Conservation (phyloP, 176 grass and related monocot genomes). For the Zoysia japonica region DNA sequence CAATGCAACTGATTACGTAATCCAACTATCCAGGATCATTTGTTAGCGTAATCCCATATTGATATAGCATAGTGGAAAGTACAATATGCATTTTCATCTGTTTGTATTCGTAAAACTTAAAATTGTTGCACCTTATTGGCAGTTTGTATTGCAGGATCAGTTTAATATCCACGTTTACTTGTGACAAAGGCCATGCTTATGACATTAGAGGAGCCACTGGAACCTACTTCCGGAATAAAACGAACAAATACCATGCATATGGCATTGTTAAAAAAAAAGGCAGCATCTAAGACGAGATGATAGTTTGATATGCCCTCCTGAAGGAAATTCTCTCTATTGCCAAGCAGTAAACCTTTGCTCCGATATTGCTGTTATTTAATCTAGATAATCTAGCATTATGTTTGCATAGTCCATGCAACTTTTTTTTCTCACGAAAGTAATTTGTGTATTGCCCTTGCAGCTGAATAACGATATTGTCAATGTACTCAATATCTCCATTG, state of each 20-base stretch:
- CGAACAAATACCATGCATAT: neutral
- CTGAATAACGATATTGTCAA: slow-evolving; percentile 93
- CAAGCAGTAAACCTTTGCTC: neutral
- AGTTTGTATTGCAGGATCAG: neutral
- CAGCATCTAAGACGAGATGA: neutral
- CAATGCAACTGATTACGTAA: neutral
- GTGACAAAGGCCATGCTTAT: neutral
- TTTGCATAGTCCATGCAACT: neutral
- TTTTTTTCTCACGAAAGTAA: slow-evolving; percentile 23
- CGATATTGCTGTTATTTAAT: neutral
- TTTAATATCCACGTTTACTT: slow-evolving; percentile 10
- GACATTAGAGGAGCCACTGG: neutral
- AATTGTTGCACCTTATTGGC: neutral
- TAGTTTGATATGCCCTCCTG: neutral
- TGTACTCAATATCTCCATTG: slow-evolving; percentile 78
- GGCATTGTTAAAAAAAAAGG: neutral
- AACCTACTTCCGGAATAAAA: neutral
- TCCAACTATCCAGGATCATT: neutral
- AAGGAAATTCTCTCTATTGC: slow-evolving; percentile 3
- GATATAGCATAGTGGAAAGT: neutral
- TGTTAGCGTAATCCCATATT: neutral
- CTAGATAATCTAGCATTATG: neutral
- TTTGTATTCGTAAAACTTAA: slow-evolving; percentile 2
- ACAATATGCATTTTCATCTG: slow-evolving; percentile 5
- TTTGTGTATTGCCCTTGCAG: slow-evolving; percentile 45